phyloP scores from a whole-genome alignment of 2,329 filamentous ascomycete genomes.

The Fusarium albosuccineum region DNA sequence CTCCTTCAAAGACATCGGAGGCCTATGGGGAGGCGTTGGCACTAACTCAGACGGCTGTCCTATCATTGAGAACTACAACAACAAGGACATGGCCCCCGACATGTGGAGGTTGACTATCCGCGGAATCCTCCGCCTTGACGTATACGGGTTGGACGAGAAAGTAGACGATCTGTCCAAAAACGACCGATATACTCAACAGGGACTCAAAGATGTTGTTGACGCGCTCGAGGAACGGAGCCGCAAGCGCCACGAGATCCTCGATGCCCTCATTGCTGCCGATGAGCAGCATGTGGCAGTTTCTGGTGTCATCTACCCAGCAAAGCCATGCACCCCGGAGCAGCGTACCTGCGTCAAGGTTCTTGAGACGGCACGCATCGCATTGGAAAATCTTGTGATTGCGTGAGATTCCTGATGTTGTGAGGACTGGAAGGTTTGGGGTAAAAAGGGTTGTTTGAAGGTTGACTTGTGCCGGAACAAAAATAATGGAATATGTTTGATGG shows the following conservation, averaged over 20 bases:
- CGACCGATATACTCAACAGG: constrained; percentile 54
- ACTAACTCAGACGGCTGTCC: constrained; percentile 45
- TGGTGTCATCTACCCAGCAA: constrained; percentile 43
- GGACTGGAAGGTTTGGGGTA: not conserved
- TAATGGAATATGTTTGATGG: too few relatives aligned
- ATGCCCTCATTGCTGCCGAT: constrained; percentile 59
- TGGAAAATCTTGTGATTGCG: constrained; percentile 68
- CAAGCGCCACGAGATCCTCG: constrained; percentile 63
- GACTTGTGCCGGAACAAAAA: too few relatives aligned
- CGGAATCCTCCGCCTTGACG: constrained; percentile 67
- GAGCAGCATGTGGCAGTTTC: constrained; percentile 42
- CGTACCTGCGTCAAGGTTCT: constrained; percentile 65
- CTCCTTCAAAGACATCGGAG: constrained; percentile 61
- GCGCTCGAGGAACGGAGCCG: constrained; percentile 65
- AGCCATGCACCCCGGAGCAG: constrained; percentile 50
- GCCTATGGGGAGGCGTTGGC: constrained; percentile 59
- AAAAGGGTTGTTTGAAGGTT: not conserved
- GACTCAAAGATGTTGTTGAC: constrained; percentile 66
- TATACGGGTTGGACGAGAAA: constrained; percentile 64
- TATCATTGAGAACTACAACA: constrained; percentile 51
- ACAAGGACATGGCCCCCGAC: constrained; percentile 62
- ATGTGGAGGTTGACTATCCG: constrained; percentile 68
- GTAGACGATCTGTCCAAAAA: constrained; percentile 28
- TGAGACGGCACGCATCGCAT: constrained; percentile 65
- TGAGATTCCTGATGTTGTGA: constrained; percentile 39